Evolutionary conservation across 805 yeast genomes (phyloP), one percentile per base, ranked within the genome.

Genomic region (Metschnikowia anglica): DNA sequence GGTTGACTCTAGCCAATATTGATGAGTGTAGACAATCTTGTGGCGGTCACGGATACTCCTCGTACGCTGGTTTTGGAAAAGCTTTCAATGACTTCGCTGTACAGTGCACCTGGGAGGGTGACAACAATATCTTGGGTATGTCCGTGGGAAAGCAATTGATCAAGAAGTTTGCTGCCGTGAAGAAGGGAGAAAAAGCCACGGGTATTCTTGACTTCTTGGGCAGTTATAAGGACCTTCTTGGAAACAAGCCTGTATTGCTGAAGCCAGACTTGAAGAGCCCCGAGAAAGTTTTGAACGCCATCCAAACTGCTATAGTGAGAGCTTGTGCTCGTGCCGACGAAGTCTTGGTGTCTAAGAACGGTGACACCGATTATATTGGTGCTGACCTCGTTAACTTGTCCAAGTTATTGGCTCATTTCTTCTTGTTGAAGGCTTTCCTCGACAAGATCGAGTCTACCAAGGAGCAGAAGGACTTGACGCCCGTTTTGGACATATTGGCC

Each of bases 51-150:
- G 97, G 97, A 30, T 90, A 90, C 68, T 88, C 95, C 18, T 80
- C 89, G n/a, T 90, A 90, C 66, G 80, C 88, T 51, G 96, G 90
- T 2, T 86, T 90, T 61, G 96, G 95, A 30, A 87, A 84, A 61
- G 89, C 89, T 10, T 88, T 80, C 70, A 77, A 77, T 49, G 97
- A 90, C 63, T 91, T 95, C 88, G 96, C 86, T n/a, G 97, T 90
- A 30, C 97, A 90, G 69, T 89, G 96, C 66, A 90, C 97, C 15
- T 90, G 97, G 97, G 97, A 90, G 71, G 97, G 97, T 65, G 97
- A 90, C 65, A 90, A 90, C 71, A 89, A 82, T 58, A 84, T 90
- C 33, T 73, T 90, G 51, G 85, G 89, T 2, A 80, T 88, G 65
- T 83, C 88, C 41, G 79, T 88, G 46, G 97, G 96, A 44, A 82